Evolutionary conservation across 208 protist species (phyloP).

Genomic region (Perkinsela sp.): DNA sequence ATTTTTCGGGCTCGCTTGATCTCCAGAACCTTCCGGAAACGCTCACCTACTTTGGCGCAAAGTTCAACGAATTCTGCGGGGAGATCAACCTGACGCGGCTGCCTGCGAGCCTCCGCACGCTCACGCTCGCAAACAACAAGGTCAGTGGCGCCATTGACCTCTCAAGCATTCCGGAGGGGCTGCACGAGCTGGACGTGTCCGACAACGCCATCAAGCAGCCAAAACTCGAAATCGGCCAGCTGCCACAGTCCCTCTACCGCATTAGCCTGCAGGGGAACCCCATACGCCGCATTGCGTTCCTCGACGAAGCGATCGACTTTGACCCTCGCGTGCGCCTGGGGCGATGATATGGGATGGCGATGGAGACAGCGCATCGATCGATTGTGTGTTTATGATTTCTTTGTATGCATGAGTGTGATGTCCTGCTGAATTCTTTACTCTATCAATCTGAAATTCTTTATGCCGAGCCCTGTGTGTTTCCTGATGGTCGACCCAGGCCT

Average conservation of each 20-base stretch:
- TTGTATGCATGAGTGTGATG: no score
- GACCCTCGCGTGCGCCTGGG: neutral
- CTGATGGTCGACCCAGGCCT: no score
- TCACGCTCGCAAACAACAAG: neutral
- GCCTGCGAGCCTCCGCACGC: neutral
- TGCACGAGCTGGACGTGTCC: neutral
- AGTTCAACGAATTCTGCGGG: neutral
- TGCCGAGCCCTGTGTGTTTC: no score
- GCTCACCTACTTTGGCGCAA: neutral
- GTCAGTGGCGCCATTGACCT: neutral
- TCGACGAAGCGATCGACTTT: neutral
- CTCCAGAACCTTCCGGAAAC: neutral
- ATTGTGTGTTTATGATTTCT: no score
- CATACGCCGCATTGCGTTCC: neutral
- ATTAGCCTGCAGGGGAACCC: neutral
- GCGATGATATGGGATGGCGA: no score
- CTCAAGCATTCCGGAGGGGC: neutral
- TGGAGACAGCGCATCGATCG: no score
- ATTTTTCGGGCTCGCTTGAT: neutral
- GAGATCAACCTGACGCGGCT: neutral
- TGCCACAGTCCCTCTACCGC: neutral
- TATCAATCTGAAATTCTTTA: no score
- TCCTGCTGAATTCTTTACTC: no score
- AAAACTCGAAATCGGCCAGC: neutral
- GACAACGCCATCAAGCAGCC: neutral